Evolutionary conservation across 148 eudicot genomes (phyloP), one percentile per base, ranked within the genome.

Genomic region (Rhododendron ovatum): DNA sequence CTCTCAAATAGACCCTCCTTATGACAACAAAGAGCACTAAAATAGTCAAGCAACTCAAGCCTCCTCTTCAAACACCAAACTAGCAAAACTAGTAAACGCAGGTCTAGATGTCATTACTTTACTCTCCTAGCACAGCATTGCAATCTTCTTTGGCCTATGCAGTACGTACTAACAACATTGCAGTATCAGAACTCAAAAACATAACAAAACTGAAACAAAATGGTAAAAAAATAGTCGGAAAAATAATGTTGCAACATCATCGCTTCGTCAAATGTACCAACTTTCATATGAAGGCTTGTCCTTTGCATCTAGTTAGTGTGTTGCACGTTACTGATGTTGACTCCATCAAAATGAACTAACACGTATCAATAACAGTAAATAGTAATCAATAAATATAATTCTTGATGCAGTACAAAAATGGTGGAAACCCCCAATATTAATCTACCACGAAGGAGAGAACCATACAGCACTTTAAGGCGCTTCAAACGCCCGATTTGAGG

Each of bases 401-500:
- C 73, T 67, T n/a, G 26, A 67, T 67, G 73, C 33, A 67, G 73
- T 67, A 10, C 28, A 67, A 67, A 67, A 67, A 65, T 26, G 74
- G 74, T 10, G 33, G 33, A 67, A 26, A 67, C 74, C 33, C 30
- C 74, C 74, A 67, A 67, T 67, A 67, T 67, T 26, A 67, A 67
- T 67, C 74, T 67, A 26, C 74, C 74, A 67, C 15, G 33, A 67
- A 67, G 35, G 74, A 67, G 74, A 75, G 82, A 78, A 81, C 45
- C 51, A 22, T 92, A 92, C 94, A 92, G 91, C 84, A 91, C 89
- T 87, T 88, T 92, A 35, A 92, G 94, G 57, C 87, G 93, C 92
- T 80, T 92, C 92, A 92, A 85, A 63, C 98, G 93, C 80, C 96
- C 98, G 84, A 97, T 97, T 88, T 97, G 99, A 82, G 99, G 93